Conservation (phyloP, 495 filamentous ascomycete species). For the Hypomontagnella monticulosa region DNA sequence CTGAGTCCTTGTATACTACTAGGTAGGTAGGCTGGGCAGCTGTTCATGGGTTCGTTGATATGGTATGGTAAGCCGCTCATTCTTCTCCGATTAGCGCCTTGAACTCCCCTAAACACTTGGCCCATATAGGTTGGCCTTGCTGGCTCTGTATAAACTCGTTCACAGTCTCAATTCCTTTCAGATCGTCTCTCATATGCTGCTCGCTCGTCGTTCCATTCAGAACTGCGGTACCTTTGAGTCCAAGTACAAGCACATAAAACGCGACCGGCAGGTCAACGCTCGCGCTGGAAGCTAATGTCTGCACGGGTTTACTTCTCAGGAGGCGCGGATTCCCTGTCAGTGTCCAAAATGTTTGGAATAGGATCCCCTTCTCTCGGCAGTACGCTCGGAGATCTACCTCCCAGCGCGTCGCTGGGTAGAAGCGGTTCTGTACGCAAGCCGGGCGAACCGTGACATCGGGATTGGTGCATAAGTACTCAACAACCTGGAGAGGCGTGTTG, state of each 20-base stretch:
- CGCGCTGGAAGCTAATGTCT: constrained; percentile 59
- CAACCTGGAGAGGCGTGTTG: constrained; percentile 66
- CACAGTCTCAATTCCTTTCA: constrained; percentile 64
- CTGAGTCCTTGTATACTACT: too few species aligned
- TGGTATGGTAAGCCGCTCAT: too few species aligned
- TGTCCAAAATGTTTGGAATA: constrained; percentile 85
- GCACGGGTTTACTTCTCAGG: constrained; percentile 60
- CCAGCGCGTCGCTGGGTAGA: constrained; percentile 67
- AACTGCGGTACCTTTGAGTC: constrained; percentile 64
- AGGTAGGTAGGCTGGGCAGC: too few species aligned
- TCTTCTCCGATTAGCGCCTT: constrained; percentile 58
- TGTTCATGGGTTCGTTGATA: too few species aligned
- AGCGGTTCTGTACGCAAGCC: constrained; percentile 77
- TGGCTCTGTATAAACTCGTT: constrained; percentile 57
- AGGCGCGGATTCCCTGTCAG: constrained; percentile 73
- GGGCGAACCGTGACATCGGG: constrained; percentile 52
- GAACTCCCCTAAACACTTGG: constrained; percentile 56
- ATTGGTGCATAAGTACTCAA: constrained; percentile 58
- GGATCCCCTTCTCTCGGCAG: constrained; percentile 66
- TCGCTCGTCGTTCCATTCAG: constrained; percentile 75
- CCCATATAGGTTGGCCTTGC: constrained; percentile 56
- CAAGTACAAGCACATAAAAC: constrained; percentile 74
- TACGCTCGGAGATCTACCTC: constrained; percentile 70
- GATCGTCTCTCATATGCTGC: constrained; percentile 71
- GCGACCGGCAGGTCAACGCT: constrained; percentile 60